A percentile compares a stretch with the other conserved stretches of the same genome.
Conservation (phyloP, 495 filamentous ascomycete species). For the Extremus antarcticus region DNA sequence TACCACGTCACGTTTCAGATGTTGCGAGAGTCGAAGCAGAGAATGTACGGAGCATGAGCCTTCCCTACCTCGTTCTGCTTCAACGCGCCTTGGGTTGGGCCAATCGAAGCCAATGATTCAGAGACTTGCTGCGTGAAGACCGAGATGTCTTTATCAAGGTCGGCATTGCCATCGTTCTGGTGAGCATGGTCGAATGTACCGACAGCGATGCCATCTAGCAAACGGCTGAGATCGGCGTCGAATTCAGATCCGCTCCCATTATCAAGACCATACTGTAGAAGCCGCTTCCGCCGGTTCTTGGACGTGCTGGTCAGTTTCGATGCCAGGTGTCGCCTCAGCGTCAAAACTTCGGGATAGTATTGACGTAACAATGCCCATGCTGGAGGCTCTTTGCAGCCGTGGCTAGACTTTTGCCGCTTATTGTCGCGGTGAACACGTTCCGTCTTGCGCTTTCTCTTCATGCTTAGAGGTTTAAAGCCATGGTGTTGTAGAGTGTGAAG, state of each 20-base stretch:
- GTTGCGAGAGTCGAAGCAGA: neutral
- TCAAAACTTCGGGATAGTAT: slow-evolving; percentile 59
- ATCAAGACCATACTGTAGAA: slow-evolving; percentile 28
- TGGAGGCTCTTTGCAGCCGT: neutral
- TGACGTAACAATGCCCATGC: slow-evolving; percentile 49
- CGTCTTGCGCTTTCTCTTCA: slow-evolving; percentile 1
- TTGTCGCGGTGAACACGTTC: neutral
- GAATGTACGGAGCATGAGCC: neutral
- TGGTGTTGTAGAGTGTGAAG: no score
- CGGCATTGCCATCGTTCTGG: slow-evolving; percentile 26
- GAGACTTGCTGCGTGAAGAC: slow-evolving; percentile 54
- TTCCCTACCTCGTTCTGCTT: slow-evolving; percentile 51
- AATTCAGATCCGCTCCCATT: slow-evolving; percentile 27
- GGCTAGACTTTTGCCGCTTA: slow-evolving; percentile 3
- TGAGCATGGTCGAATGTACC: slow-evolving; percentile 29
- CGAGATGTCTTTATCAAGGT: slow-evolving; percentile 42
- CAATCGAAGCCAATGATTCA: slow-evolving; percentile 32
- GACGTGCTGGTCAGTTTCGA: slow-evolving; percentile 41
- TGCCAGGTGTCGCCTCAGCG: slow-evolving; percentile 62
- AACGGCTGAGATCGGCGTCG: slow-evolving; percentile 27
- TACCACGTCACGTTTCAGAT: neutral
- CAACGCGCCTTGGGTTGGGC: slow-evolving; percentile 32
- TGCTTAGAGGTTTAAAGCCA: no score
- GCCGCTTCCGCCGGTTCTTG: slow-evolving; percentile 41
- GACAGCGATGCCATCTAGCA: slow-evolving; percentile 59